Conservation (phyloP, 2,329 filamentous ascomycete genomes). For the Bipolaris cookei region DNA sequence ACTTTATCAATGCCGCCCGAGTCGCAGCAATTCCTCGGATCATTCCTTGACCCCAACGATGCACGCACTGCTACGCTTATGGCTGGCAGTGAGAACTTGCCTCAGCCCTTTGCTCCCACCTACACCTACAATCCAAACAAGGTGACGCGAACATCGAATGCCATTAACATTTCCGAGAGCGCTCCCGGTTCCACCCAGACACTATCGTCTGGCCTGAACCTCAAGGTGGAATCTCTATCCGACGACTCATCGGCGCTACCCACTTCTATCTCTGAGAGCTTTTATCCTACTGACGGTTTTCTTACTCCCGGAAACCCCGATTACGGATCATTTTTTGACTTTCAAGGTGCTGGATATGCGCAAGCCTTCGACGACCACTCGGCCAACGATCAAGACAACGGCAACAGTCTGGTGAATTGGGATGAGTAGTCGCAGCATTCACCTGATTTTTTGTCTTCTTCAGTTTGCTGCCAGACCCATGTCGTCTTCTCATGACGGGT, state of each 20-base stretch:
- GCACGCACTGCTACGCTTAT: constrained; percentile 56
- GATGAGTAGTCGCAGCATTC: constrained; percentile 16
- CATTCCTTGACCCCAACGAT: constrained; percentile 54
- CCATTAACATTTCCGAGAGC: constrained; percentile 34
- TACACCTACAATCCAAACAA: constrained; percentile 57
- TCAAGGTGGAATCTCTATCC: constrained; percentile 25
- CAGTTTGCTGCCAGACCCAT: not conserved
- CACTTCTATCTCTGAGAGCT: constrained; percentile 30
- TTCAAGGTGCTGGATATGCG: constrained; percentile 22
- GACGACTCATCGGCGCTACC: constrained; percentile 26
- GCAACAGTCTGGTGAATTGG: constrained; percentile 35
- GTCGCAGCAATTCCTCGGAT: constrained; percentile 60
- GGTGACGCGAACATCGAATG: constrained; percentile 32
- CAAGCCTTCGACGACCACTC: constrained; percentile 27
- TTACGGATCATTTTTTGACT: constrained; percentile 33
- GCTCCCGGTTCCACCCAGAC: constrained; percentile 50
- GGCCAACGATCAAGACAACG: constrained; percentile 27
- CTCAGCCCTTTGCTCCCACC: constrained; percentile 48
- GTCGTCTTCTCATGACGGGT: not conserved
- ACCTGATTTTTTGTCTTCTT: not conserved
- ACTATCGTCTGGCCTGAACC: constrained; percentile 45
- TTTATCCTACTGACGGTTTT: constrained; percentile 26
- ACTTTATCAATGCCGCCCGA: constrained; percentile 59
- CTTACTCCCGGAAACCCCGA: constrained; percentile 32
- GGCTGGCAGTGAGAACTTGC: constrained; percentile 51